Percentiles rank a stretch among this genome's conserved stretches.
phyloP scores from a whole-genome alignment of 2,329 filamentous ascomycete genomes.

The Paecilomyces fulvus region DNA sequence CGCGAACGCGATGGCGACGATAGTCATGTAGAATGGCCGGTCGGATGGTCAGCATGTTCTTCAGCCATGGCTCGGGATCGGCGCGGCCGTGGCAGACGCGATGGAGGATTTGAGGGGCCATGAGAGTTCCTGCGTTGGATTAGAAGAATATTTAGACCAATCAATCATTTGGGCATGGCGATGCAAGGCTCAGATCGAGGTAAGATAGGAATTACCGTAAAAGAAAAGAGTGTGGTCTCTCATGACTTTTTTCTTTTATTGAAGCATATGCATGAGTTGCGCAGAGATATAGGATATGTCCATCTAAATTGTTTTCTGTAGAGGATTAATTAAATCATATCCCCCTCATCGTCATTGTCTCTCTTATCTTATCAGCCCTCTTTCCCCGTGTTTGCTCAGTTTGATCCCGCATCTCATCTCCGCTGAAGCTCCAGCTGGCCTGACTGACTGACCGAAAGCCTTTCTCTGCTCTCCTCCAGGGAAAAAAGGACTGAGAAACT shows the following conservation, averaged over 20 bases:
- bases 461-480: background rate
- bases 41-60: constrained; percentile 51
- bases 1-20: constrained; percentile 60
- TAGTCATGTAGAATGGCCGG: constrained; percentile 70
- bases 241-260: constrained; percentile 20
- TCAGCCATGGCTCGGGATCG: constrained; percentile 43
- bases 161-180: background rate
- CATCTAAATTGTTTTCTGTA: too few relatives aligned
- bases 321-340: background rate
- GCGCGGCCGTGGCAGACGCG: constrained; percentile 65
- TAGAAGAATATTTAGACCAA: background rate
- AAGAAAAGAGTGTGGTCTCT: constrained; percentile 52
- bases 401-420: background rate
- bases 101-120: constrained; percentile 81
- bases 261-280: too few relatives aligned
- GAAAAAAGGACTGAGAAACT: background rate
- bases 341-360: background rate
- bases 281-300: too few relatives aligned
- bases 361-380: background rate
- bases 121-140: constrained; percentile 46
- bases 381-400: background rate
- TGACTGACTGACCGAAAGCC: too few relatives aligned
- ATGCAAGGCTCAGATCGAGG: background rate
- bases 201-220: constrained; percentile 42
- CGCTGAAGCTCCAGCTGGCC: background rate